These are phyloP conservation scores for Pseudonitzschia delicatissima DNA, from an alignment of 108 stramenopile species.

Conservation along the genomic window DNA sequence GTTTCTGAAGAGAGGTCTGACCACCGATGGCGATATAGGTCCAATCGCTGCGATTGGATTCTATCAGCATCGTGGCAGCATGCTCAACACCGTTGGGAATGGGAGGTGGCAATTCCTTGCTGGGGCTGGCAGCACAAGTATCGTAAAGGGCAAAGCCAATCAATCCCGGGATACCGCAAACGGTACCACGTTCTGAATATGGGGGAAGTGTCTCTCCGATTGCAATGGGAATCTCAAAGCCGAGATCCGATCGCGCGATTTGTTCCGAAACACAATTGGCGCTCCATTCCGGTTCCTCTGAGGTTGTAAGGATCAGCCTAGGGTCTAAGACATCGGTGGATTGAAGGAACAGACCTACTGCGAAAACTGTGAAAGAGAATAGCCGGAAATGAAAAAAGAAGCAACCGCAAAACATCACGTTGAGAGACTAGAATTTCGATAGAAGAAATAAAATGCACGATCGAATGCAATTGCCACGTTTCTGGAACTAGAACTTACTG, in stretches of 20 bases:
- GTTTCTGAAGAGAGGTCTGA: slow-evolving; percentile 4
- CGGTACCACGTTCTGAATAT: slow-evolving; percentile 16
- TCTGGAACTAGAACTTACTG: not conserved
- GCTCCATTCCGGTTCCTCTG: slow-evolving; percentile 18
- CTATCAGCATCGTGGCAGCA: slow-evolving; percentile 25
- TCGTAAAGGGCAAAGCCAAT: slow-evolving; percentile 27
- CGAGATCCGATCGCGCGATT: not conserved
- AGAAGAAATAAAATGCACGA: no score
- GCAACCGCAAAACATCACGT: not conserved
- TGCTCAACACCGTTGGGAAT: slow-evolving; percentile 16
- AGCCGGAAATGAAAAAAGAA: not conserved
- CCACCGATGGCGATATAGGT: slow-evolving; percentile 30
- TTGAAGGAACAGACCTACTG: slow-evolving; percentile 28
- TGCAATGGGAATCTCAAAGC: slow-evolving; percentile 17
- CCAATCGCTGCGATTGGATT: slow-evolving; percentile 36
- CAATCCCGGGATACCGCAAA: slow-evolving; percentile 24
- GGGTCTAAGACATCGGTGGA: slow-evolving; percentile 31
- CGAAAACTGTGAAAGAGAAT: slow-evolving; percentile 10
- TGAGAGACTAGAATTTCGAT: no score
- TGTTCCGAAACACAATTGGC: slow-evolving; percentile 22
- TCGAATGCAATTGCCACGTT: no score
- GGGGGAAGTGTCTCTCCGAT: slow-evolving; percentile 14
- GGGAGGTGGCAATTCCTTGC: not conserved
- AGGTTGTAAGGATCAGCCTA: slow-evolving; percentile 16
- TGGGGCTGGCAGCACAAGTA: not conserved